Evolutionary conservation across 257 asterid genomes (phyloP), one percentile per base, ranked within the genome.

Genomic region (Nemophila menziesii): DNA sequence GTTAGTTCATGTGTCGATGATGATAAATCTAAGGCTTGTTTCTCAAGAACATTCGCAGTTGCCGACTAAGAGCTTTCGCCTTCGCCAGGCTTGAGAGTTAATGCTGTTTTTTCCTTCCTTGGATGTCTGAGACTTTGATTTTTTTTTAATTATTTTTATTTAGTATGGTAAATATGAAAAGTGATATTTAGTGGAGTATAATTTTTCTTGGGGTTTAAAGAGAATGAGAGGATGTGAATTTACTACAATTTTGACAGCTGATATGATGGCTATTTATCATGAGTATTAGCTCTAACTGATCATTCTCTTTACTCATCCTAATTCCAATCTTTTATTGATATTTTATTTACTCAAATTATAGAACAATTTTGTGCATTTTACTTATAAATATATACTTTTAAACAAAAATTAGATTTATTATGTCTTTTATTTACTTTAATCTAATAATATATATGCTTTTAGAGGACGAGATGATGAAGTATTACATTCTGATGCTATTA

Each of bases 21-120:
- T 65, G 86, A 73, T 36, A 70, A 14, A 37, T 43, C 21, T 1
- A 71, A 72, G 86, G 86, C 92, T 72, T 75, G 86, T 75, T 79
- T 75, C 82, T 74, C 84, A 51, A 68, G 33, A 45, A 68, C 80
- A 78, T 78, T 74, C 79, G 84, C 84, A 72, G 92, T 77, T 74
- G 89, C 83, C 70, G 80, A 51, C 78, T 66, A 42, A 78, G 78
- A 40, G 78, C 76, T 75, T 70, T 75, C 72, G 76, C 86, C 83
- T 73, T 65, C 71, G 80, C 80, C 78, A 20, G 83, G 82, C 83
- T 73, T 63, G 92, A 80, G 86, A 80, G 83, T 47, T 12, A 26
- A 6, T 73, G 92, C 80, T 76, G 86, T 50, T 64, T 44, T 4
- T 69, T 74, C 92, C 77, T 79, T 80, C 92, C 86, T 80, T 73